Percentiles rank a stretch among this genome's conserved stretches.
These are phyloP conservation scores for Cucurbita pepo DNA, from an alignment of 306 rosid genomes.

Conservation along the genomic window DNA sequence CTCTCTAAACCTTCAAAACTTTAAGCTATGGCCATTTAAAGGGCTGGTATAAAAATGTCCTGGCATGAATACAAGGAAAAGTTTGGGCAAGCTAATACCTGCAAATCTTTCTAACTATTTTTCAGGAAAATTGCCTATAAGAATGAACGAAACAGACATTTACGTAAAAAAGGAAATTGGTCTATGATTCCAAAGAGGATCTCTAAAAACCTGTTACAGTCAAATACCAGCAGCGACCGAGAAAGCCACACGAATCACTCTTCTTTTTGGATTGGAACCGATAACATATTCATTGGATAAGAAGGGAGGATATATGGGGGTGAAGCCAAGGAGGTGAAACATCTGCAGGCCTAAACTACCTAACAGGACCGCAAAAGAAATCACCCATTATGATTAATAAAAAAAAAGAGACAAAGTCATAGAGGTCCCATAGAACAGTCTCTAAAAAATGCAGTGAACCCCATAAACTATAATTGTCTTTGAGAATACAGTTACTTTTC, in stretches of 20 bases:
- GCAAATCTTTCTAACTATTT: neutral
- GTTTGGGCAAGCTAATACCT: neutral
- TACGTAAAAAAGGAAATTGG: neutral
- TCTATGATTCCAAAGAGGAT: neutral
- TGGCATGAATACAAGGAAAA: neutral
- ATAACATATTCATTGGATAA: neutral
- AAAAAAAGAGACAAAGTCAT: neutral
- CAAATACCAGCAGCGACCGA: neutral
- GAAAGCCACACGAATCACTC: neutral
- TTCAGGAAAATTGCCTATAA: neutral
- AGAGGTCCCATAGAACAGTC: neutral
- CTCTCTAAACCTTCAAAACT: too few species aligned
- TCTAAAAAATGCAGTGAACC: neutral
- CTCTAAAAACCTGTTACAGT: neutral
- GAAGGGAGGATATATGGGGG: neutral
- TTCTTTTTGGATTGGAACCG: neutral
- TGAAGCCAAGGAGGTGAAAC: neutral
- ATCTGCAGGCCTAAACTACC: neutral
- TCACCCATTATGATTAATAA: neutral
- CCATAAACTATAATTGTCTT: neutral
- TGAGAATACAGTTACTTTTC: neutral
- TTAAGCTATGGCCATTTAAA: neutral
- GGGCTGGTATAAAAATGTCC: too few species aligned
- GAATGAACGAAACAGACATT: neutral
- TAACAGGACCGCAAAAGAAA: too few species aligned